Evolutionary conservation across 2,329 filamentous ascomycete genomes (phyloP).

Genomic region (Tolypocladium ovalisporum): DNA sequence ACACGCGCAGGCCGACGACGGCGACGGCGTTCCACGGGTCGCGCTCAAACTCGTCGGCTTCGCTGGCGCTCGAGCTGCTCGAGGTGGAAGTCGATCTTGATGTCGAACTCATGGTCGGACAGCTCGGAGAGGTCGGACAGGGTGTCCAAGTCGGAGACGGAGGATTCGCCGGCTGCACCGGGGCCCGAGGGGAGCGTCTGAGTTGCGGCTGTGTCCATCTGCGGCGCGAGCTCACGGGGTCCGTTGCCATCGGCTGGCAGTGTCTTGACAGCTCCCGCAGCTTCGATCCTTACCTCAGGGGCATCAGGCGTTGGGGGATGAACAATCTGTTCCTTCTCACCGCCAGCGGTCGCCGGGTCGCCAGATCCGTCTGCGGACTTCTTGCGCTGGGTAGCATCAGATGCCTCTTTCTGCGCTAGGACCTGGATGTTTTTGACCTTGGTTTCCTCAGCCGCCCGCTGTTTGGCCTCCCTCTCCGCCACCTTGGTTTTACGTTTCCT

Average conservation of each 20-base stretch:
- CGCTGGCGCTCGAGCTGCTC: constrained; percentile 7
- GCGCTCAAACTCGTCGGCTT: constrained; percentile 41
- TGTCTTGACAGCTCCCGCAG: not conserved
- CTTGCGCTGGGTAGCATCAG: constrained; percentile 5
- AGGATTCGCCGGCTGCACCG: constrained; percentile 7
- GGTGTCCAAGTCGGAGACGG: constrained; percentile 12
- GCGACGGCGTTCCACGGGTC: constrained; percentile 56
- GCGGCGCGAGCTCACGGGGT: not conserved
- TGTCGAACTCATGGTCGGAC: constrained; percentile 27
- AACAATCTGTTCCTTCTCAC: not conserved
- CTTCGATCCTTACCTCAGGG: not conserved
- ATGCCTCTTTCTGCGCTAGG: not conserved
- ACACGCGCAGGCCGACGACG: constrained; percentile 50
- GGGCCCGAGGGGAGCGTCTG: not conserved
- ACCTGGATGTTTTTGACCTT: not conserved
- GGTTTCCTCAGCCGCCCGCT: constrained; percentile 1
- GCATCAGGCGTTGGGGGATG: not conserved
- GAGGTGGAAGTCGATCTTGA: constrained; percentile 13
- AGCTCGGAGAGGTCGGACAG: constrained; percentile 23
- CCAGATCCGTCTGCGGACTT: constrained; percentile 6
- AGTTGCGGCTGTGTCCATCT: not conserved
- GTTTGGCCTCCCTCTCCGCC: constrained; percentile 27
- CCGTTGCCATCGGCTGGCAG: not conserved
- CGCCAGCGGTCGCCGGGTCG: not conserved
- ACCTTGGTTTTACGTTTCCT: constrained; percentile 75